Percentiles rank a stretch among this genome's conserved stretches.
Evolutionary conservation across 495 filamentous ascomycete species (phyloP).

Genomic region (Tuber indicum): DNA sequence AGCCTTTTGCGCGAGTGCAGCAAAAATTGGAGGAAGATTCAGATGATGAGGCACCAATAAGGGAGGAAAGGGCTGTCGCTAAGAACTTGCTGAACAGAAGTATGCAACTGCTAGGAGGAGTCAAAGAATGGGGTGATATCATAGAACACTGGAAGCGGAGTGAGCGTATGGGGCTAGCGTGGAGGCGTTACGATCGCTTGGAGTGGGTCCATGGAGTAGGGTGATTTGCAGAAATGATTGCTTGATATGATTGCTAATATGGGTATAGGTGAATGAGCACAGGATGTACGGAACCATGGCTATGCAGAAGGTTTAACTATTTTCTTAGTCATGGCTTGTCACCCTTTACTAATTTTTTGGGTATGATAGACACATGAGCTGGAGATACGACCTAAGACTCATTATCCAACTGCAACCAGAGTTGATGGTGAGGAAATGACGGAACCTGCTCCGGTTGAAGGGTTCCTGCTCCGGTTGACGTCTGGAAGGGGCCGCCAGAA

Average conservation of each 20-base stretch:
- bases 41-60: conserved; percentile 48
- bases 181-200: conserved; percentile 69
- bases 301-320: conserved; percentile 52
- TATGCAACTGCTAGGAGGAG: conserved; percentile 54
- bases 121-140: conserved; percentile 58
- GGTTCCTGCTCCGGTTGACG: conserved; percentile 65
- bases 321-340: neutral
- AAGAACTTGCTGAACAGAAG: conserved; percentile 53
- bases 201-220: conserved; percentile 63
- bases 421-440: conserved; percentile 44
- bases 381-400: conserved; percentile 62
- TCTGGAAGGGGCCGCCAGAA: conserved; percentile 58
- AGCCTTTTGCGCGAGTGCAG: conserved; percentile 58
- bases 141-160: conserved; percentile 55
- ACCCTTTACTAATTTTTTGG: neutral
- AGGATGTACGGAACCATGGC: conserved; percentile 70
- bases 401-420: conserved; percentile 57
- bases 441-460: conserved; percentile 64
- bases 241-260: conserved; percentile 8
- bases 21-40: conserved; percentile 44
- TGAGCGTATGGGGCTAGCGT: conserved; percentile 64
- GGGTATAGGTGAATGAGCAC: conserved; percentile 51
- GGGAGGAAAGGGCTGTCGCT: conserved; percentile 53
- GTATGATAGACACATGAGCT: conserved; percentile 56
- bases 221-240: neutral